A percentile compares a stretch with the other conserved stretches of the same genome.
Evolutionary conservation across 129 eudicot genomes (phyloP).

Genomic region (Arctium minus): DNA sequence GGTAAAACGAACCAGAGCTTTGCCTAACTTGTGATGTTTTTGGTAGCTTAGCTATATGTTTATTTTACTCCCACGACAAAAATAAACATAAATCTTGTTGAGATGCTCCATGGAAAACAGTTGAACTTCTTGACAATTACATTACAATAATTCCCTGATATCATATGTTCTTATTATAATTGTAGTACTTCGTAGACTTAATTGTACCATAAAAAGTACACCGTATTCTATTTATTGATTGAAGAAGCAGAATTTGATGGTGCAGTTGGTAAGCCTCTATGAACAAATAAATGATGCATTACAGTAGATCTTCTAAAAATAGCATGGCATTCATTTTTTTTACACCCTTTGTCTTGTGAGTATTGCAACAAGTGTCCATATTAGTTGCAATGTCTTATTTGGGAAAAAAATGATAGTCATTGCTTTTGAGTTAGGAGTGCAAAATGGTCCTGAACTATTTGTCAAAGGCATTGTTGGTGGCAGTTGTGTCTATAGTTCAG

Average conservation of each 20-base stretch:
- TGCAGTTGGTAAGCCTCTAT: background rate
- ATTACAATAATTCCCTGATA: background rate
- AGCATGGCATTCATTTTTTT: background rate
- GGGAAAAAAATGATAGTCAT: background rate
- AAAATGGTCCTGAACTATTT: background rate
- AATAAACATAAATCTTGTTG: background rate
- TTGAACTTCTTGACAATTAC: background rate
- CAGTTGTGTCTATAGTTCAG: background rate
- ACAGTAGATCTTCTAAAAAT: background rate
- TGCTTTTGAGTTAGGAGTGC: background rate
- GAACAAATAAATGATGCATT: background rate
- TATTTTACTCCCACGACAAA: background rate
- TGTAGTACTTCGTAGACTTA: background rate
- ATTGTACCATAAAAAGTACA: background rate
- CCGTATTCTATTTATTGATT: background rate
- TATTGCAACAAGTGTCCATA: background rate
- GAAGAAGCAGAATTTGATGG: background rate
- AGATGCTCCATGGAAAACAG: background rate
- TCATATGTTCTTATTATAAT: background rate
- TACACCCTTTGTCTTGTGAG: background rate
- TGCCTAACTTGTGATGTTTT: background rate
- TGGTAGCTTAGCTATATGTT: background rate
- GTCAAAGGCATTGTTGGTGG: background rate
- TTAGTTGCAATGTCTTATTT: background rate
- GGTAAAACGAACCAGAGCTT: background rate